Conservation (phyloP, 2,329 filamentous ascomycete species). For the Diplocarpon mali region DNA sequence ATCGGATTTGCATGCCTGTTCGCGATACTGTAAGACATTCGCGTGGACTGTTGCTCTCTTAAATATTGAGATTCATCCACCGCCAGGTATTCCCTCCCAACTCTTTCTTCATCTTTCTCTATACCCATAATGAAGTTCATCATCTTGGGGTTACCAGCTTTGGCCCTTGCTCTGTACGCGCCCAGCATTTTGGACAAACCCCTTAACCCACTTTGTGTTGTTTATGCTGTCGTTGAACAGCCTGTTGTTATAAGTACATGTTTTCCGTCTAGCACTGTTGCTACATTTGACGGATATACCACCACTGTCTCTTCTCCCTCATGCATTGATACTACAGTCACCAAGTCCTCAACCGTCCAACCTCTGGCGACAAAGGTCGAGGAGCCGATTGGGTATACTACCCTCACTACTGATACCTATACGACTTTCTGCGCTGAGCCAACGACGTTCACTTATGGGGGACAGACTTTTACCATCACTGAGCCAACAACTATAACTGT, state of each 20-base stretch:
- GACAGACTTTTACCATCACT: background rate
- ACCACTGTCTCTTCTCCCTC: conserved; percentile 1
- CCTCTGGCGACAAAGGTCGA: background rate
- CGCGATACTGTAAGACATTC: background rate
- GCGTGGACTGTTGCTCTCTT: background rate
- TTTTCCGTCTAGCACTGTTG: conserved; percentile 1
- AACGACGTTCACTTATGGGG: background rate
- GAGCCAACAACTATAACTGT: background rate
- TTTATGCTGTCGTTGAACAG: conserved; percentile 1
- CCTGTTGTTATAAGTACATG: background rate
- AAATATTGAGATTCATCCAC: background rate
- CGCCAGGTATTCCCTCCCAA: background rate
- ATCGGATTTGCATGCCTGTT: background rate
- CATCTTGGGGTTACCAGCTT: background rate
- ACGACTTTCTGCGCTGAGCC: background rate
- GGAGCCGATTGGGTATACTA: background rate
- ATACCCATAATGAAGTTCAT: conserved; percentile 1
- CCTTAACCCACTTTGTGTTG: conserved; percentile 1
- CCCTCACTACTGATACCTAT: background rate
- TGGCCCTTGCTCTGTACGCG: background rate
- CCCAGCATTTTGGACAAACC: background rate
- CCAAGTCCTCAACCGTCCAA: background rate
- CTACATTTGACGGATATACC: background rate
- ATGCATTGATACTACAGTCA: conserved; percentile 3
- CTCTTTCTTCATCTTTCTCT: background rate